Evolutionary conservation across 768 basidiomycete genomes (phyloP).

Genomic region (Psilocybe cyanescens): DNA sequence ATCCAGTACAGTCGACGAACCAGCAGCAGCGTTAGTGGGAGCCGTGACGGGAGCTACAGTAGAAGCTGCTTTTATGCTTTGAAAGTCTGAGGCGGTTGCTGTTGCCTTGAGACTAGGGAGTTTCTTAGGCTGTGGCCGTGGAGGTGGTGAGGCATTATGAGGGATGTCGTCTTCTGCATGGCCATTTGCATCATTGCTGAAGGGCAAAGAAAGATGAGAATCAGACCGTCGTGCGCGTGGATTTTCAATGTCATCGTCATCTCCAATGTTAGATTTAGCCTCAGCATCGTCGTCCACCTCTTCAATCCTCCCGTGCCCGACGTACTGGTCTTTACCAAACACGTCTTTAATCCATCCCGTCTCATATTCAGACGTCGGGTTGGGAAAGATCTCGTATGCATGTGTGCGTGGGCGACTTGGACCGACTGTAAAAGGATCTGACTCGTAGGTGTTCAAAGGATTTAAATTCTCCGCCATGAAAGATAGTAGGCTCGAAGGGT

Average conservation of each 20-base stretch:
- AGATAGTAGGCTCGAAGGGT: constrained; percentile 17
- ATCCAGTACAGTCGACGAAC: constrained; percentile 18
- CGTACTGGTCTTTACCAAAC: constrained; percentile 23
- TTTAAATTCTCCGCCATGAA: constrained; percentile 15
- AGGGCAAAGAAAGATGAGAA: constrained; percentile 8
- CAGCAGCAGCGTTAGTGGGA: constrained; percentile 7
- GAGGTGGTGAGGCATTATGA: constrained; percentile 30
- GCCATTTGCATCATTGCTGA: constrained; percentile 13
- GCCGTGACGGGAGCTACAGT: constrained; percentile 10
- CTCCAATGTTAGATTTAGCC: constrained; percentile 9
- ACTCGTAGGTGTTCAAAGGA: constrained; percentile 10
- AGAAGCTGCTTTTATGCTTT: constrained; percentile 13
- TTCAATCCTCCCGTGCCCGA: constrained; percentile 32
- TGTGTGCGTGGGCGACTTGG: constrained; percentile 21
- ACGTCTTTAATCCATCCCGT: constrained; percentile 31
- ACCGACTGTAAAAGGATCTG: constrained; percentile 18
- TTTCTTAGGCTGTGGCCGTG: constrained; percentile 23
- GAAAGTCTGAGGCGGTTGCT: constrained; percentile 19
- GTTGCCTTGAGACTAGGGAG: constrained; percentile 28
- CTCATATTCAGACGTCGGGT: constrained; percentile 21
- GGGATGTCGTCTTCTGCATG: constrained; percentile 15
- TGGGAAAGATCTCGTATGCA: constrained; percentile 13
- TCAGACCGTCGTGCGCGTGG: constrained; percentile 16
- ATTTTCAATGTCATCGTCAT: constrained; percentile 18
- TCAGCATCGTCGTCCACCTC: constrained; percentile 29